These are phyloP conservation scores for Neurospora sp. DNA, from an alignment of 495 filamentous ascomycete species.

Conservation along the genomic window DNA sequence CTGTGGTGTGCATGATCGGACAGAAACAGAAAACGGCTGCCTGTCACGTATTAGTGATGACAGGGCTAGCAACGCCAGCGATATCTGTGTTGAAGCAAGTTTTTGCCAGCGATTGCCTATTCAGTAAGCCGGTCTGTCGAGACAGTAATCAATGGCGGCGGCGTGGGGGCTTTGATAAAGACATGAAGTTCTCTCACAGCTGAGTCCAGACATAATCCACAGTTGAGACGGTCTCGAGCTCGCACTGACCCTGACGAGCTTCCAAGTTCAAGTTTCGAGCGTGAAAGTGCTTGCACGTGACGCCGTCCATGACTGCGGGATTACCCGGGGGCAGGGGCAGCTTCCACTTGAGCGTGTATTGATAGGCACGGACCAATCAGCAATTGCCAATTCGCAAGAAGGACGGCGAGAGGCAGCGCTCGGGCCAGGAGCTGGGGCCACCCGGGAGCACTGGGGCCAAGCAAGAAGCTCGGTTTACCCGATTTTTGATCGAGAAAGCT, in stretches of 20 bases:
- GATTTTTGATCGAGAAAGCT: constrained; percentile 23
- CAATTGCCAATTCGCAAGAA: background rate
- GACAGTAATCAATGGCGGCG: background rate
- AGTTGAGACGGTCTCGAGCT: background rate
- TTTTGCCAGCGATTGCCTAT: background rate
- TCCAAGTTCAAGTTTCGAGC: background rate
- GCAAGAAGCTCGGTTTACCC: constrained; percentile 12
- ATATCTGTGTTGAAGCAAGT: background rate
- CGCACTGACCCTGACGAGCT: background rate
- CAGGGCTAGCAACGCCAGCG: background rate
- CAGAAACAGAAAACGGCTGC: background rate
- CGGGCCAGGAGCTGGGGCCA: background rate
- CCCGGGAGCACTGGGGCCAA: background rate
- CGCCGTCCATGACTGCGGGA: background rate
- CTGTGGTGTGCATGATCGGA: background rate
- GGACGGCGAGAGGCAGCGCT: background rate
- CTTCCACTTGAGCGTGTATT: constrained; percentile 4
- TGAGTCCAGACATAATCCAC: background rate
- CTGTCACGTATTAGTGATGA: background rate
- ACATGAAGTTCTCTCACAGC: background rate
- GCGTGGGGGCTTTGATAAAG: background rate
- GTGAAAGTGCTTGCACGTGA: background rate
- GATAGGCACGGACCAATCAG: constrained; percentile 1
- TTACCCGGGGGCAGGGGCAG: background rate
- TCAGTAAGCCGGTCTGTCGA: background rate